Percentiles rank a stretch among this genome's conserved stretches.
Conservation (phyloP, 306 rosid genomes). For the Vicia faba region DNA sequence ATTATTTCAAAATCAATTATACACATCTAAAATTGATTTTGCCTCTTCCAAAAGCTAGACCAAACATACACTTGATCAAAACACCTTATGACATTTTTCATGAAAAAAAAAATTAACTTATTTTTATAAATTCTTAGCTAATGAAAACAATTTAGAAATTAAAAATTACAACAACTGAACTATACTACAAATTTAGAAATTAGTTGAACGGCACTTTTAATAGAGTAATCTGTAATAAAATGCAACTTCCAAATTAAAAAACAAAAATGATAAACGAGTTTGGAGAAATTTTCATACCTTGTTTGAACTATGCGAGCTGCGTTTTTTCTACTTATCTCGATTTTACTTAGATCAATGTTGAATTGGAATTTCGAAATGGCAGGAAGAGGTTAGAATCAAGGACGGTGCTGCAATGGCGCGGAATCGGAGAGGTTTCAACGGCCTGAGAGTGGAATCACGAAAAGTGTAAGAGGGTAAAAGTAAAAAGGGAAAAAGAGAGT, state of each 20-base stretch:
- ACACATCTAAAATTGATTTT: no score
- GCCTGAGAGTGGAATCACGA: slow-evolving; percentile 32
- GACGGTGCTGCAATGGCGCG: slow-evolving; percentile 39
- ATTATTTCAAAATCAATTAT: no score
- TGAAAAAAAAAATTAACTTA: no score
- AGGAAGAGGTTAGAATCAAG: slow-evolving; percentile 6
- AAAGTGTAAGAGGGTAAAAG: slow-evolving; percentile 2
- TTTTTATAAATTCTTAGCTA: no score
- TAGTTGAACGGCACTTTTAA: not conserved
- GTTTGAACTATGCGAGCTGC: not conserved
- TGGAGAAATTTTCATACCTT: slow-evolving; percentile 22
- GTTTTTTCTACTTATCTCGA: not conserved
- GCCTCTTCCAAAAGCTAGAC: no score
- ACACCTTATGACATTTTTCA: no score
- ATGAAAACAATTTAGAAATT: no score
- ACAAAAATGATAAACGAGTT: not conserved
- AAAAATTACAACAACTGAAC: slow-evolving; percentile 9
- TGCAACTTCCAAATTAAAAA: not conserved
- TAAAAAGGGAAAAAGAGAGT: not conserved
- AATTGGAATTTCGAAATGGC: not conserved
- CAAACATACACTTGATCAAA: no score
- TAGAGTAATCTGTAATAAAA: not conserved
- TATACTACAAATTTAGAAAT: not conserved
- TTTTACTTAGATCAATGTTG: not conserved
- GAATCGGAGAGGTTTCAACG: slow-evolving; percentile 24